A percentile compares a stretch with the other conserved stretches of the same genome.
Evolutionary conservation across 352 stramenopile genomes (phyloP).

Genomic region (Phytophthora cryptogea): DNA sequence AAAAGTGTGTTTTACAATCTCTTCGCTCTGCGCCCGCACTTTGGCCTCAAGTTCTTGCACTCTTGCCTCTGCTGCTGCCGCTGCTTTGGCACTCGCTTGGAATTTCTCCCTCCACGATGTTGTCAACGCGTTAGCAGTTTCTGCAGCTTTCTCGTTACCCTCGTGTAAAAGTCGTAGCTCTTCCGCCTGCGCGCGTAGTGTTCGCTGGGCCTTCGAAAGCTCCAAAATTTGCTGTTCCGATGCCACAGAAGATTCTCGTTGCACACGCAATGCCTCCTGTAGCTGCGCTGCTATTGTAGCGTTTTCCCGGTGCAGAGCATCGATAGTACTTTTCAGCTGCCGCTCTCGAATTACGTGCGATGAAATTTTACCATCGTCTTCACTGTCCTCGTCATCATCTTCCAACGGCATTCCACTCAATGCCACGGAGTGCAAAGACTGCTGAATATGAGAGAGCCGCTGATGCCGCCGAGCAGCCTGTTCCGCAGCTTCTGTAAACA

Average conservation of each 20-base stretch:
- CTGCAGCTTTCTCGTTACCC: constrained; percentile 44
- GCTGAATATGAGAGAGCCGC: constrained; percentile 40
- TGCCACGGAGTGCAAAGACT: constrained; percentile 43
- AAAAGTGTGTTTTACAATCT: constrained; percentile 68
- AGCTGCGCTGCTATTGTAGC: constrained; percentile 56
- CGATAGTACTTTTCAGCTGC: constrained; percentile 55
- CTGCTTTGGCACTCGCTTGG: constrained; percentile 44
- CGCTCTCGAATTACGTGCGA: constrained; percentile 28
- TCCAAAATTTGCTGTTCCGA: constrained; percentile 66
- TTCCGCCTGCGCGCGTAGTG: constrained; percentile 43
- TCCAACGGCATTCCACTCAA: constrained; percentile 26
- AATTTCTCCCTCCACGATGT: constrained; percentile 61
- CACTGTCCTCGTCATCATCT: constrained; percentile 10
- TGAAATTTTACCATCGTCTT: constrained; percentile 12
- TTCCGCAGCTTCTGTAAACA: constrained; percentile 38
- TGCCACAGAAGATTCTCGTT: constrained; percentile 46
- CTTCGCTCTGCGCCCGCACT: constrained; percentile 43
- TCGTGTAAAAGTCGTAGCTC: constrained; percentile 48
- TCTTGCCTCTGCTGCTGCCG: constrained; percentile 35
- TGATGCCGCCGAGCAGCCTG: constrained; percentile 37
- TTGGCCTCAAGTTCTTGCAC: constrained; percentile 54
- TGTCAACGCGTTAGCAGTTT: constrained; percentile 46
- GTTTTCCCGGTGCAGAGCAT: constrained; percentile 69
- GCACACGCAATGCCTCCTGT: constrained; percentile 53
- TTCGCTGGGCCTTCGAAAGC: constrained; percentile 54